Conservation (phyloP, 1,284 basidiomycete genomes). For the Apiotrichum akiyoshidainum region DNA sequence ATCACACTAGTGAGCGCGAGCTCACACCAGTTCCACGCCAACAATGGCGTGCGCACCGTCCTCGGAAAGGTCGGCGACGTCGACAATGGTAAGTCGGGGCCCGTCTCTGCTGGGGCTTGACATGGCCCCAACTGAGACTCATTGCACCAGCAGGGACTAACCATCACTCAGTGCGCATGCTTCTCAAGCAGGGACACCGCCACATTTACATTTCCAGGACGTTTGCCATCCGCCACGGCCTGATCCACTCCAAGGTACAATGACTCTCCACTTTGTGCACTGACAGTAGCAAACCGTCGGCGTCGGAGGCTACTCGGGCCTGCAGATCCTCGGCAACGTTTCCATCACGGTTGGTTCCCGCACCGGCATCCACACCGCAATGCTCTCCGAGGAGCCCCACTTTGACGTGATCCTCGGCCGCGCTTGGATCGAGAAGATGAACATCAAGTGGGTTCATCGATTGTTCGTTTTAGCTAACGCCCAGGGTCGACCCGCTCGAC, state of each 20-base stretch:
- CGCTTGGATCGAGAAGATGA: slow-evolving; percentile 87
- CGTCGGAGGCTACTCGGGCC: slow-evolving; percentile 45
- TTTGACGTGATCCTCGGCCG: slow-evolving; percentile 95
- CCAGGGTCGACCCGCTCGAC: slow-evolving; percentile 69
- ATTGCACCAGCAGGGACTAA: slow-evolving; percentile 34
- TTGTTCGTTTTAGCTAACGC: not conserved
- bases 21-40: slow-evolving; percentile 63
- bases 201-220: slow-evolving; percentile 93
- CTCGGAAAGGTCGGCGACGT: slow-evolving; percentile 87
- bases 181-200: slow-evolving; percentile 87
- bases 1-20: not conserved
- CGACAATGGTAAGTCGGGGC: slow-evolving; percentile 61
- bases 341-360: slow-evolving; percentile 58
- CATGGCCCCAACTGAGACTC: not conserved
- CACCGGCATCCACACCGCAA: slow-evolving; percentile 55
- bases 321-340: slow-evolving; percentile 66
- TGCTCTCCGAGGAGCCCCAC: slow-evolving; percentile 86
- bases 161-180: slow-evolving; percentile 67
- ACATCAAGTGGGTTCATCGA: slow-evolving; percentile 57
- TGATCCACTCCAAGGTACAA: slow-evolving; percentile 64
- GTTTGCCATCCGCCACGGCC: slow-evolving; percentile 84
- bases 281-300: slow-evolving; percentile 39
- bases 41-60: slow-evolving; percentile 90
- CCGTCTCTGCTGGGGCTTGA: slow-evolving; percentile 1
- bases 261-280: not conserved